A percentile compares a stretch with the other conserved stretches of the same genome.
Evolutionary conservation across 257 asterid genomes (phyloP).

Genomic region (Forsythia suspensa): DNA sequence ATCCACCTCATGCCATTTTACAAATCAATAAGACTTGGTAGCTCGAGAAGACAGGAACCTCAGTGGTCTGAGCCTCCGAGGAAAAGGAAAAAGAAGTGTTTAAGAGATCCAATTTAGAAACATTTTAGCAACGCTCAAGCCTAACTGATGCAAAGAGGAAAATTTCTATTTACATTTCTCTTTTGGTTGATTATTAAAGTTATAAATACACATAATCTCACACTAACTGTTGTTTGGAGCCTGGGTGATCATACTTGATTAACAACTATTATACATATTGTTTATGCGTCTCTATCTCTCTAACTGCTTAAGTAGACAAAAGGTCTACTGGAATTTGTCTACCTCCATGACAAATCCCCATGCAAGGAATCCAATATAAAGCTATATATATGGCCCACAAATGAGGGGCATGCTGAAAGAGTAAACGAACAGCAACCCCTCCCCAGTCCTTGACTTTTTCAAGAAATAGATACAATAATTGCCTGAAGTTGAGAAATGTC

Average conservation of each 20-base stretch:
- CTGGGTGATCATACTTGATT: not conserved
- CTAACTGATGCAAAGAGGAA: not conserved
- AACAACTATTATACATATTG: not conserved
- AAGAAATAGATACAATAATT: not conserved
- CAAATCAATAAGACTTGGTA: not conserved
- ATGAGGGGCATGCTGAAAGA: not conserved
- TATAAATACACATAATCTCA: not conserved
- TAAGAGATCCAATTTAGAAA: not conserved
- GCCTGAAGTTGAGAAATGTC: conserved; percentile 2
- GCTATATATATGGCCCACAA: not conserved
- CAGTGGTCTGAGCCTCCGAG: not conserved
- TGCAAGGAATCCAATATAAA: too few species aligned
- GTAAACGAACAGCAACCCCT: not conserved
- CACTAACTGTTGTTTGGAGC: not conserved
- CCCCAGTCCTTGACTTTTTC: not conserved
- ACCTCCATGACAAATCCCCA: too few species aligned
- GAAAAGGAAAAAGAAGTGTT: not conserved
- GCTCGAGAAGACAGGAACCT: not conserved
- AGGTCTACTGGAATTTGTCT: too few species aligned
- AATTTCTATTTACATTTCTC: not conserved
- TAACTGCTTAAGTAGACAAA: too few species aligned
- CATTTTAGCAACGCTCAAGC: not conserved
- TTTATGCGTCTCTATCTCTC: not conserved
- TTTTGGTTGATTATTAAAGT: not conserved
- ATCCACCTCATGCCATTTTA: not conserved